Conservation (phyloP, 2,329 filamentous ascomycete genomes). For the Stachybotrys chlorohalonatus region DNA sequence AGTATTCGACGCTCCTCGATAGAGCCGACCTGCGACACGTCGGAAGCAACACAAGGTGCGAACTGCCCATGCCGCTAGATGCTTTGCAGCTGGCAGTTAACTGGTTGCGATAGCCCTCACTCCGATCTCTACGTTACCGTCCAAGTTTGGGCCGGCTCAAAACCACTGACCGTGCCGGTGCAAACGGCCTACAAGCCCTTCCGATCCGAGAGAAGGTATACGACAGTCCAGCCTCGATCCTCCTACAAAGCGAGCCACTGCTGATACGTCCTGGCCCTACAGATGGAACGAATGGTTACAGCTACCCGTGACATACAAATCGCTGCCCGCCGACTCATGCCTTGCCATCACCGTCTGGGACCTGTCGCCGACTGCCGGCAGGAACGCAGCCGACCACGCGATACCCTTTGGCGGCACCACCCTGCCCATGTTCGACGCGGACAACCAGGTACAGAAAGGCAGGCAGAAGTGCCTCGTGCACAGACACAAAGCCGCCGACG, state of each 20-base stretch:
- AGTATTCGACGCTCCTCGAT: constrained; percentile 62
- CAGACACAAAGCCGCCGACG: constrained; percentile 75
- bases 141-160: constrained; percentile 93
- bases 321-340: constrained; percentile 71
- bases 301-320: constrained; percentile 75
- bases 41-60: constrained; percentile 71
- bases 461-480: constrained; percentile 85
- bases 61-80: neutral
- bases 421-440: constrained; percentile 80
- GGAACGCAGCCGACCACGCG: constrained; percentile 62
- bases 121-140: constrained; percentile 91
- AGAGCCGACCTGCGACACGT: constrained; percentile 76
- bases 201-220: constrained; percentile 57
- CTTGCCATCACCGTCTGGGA: constrained; percentile 96
- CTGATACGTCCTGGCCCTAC: constrained; percentile 5
- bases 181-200: constrained; percentile 93
- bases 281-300: constrained; percentile 96
- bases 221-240: neutral
- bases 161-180: constrained; percentile 82
- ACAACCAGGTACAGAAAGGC: constrained; percentile 85
- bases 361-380: constrained; percentile 67
- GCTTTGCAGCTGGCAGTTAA: constrained; percentile 10
- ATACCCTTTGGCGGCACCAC: constrained; percentile 94
- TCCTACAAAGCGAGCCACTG: constrained; percentile 4
- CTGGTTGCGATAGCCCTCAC: constrained; percentile 43